A percentile compares a stretch with the other conserved stretches of the same genome.
phyloP scores from a whole-genome alignment of 371 early-diverging fungal genomes.

The Polyrhizophydium stewartii region DNA sequence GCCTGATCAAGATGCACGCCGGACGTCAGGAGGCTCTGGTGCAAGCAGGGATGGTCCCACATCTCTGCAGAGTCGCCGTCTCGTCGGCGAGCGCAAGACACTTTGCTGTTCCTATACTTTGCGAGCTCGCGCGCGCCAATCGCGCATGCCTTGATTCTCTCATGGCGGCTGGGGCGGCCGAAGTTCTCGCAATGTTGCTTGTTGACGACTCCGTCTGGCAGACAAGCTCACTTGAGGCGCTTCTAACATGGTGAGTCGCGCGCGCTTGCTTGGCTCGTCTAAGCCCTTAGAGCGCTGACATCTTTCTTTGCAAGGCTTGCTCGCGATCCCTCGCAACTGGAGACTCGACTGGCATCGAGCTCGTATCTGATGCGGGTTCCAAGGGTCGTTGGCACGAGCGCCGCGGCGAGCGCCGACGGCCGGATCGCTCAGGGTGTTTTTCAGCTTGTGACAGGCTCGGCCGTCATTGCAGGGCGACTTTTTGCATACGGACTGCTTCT shows the following conservation, averaged over 20 bases:
- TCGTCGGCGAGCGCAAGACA: slow-evolving; percentile 1
- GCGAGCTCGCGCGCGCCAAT: slow-evolving; percentile 3
- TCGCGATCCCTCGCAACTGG: too few relatives aligned
- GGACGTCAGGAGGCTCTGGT: slow-evolving; percentile 6
- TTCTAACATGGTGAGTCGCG: not conserved
- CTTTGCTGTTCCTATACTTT: slow-evolving; percentile 12
- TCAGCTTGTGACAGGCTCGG: not conserved
- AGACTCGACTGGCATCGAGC: too few relatives aligned
- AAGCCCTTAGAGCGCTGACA: too few relatives aligned
- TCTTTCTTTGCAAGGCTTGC: too few relatives aligned
- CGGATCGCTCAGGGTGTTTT: not conserved
- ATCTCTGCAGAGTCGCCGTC: not conserved
- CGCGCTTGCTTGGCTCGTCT: too few relatives aligned
- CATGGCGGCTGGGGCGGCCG: too few relatives aligned
- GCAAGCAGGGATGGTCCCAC: not conserved
- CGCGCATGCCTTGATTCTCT: not conserved
- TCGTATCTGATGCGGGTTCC: too few relatives aligned
- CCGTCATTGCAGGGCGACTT: not conserved
- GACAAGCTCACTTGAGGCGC: not conserved
- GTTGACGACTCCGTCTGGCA: not conserved
- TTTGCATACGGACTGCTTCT: not conserved
- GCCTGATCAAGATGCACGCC: slow-evolving; percentile 3
- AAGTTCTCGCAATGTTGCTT: not conserved
- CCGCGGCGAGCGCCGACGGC: too few relatives aligned
- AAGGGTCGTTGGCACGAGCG: too few relatives aligned